Conservation (phyloP, 1,284 basidiomycete species). For the Apiotrichum sp. region DNA sequence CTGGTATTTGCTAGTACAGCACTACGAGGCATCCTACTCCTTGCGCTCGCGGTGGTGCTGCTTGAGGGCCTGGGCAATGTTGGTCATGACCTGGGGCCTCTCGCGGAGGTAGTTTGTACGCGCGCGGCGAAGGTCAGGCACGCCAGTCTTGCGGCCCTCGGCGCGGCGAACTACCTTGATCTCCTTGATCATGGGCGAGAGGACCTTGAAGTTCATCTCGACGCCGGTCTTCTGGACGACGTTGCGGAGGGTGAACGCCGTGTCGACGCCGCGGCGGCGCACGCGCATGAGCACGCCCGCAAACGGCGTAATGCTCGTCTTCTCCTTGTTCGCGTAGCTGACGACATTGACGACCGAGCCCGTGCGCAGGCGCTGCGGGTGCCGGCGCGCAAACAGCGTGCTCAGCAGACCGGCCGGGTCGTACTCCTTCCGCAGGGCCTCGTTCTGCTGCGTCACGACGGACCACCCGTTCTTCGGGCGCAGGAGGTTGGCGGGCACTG, state of each 20-base stretch:
- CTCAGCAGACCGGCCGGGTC: slow-evolving; percentile 62
- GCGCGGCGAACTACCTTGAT: slow-evolving; percentile 58
- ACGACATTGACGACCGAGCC: slow-evolving; percentile 75
- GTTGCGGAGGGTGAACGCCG: slow-evolving; percentile 76
- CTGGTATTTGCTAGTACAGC: neutral
- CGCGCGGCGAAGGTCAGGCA: slow-evolving; percentile 36
- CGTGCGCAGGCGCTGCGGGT: slow-evolving; percentile 61
- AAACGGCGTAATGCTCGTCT: slow-evolving; percentile 64
- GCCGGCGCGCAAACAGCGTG: slow-evolving; percentile 63
- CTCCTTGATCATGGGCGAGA: slow-evolving; percentile 75
- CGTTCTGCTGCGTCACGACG: slow-evolving; percentile 67
- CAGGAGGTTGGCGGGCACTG: slow-evolving; percentile 43
- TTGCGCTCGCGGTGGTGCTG: slow-evolving; percentile 8
- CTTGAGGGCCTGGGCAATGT: slow-evolving; percentile 44
- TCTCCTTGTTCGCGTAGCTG: slow-evolving; percentile 45
- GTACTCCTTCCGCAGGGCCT: slow-evolving; percentile 59
- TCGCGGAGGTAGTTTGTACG: slow-evolving; percentile 46
- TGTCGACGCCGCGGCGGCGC: slow-evolving; percentile 71
- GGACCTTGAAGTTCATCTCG: slow-evolving; percentile 81
- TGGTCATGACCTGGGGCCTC: slow-evolving; percentile 37
- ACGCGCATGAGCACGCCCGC: slow-evolving; percentile 78
- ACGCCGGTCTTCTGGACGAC: slow-evolving; percentile 81
- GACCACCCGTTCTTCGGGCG: slow-evolving; percentile 60
- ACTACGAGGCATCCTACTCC: too few species aligned
- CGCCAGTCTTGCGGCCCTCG: slow-evolving; percentile 30